Evolutionary conservation across 805 yeast species (phyloP), one percentile per base, ranked within the genome.

Genomic region (Clavispora phyllophila): DNA sequence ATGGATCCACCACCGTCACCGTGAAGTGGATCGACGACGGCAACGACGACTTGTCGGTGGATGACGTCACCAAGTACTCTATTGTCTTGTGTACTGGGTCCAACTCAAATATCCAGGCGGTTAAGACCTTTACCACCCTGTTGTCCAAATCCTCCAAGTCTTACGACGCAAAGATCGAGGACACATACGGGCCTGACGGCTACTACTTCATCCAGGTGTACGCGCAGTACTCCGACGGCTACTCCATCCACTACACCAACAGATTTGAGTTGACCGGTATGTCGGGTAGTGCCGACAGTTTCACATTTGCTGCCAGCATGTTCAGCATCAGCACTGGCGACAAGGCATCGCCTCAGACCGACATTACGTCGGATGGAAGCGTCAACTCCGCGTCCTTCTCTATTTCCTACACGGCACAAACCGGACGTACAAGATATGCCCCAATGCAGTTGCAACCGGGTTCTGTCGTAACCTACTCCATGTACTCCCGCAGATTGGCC

Each of bases 361-460:
- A 79, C 0, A 54, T 47, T 22, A 59, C 49, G 6, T 52, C 60
- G 2, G 50, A 50, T 7, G 42, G 46, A 6, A 12, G 62, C 10
- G 34, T 62, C 32, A 50, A 65, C 52, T 55, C 71, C 1, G 63
- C 60, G 10, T 81, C 88, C 2, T 84, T 83, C 60, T 58, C 82
- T 3, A 66, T 89, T 6, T 75, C 95, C 2, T 91, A 90, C 65
- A 76, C 87, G 3, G 49, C 54, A 53, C 98, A 91, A 66, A 83
- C 93, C 0, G 96, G 96, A 24, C 62, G 53, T 17, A 78, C 86
- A 9, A 76, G 90, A 54, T 87, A 66, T 62, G 97, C 98, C 1
- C 96, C 97, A 41, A 87, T 89, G 96, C 97, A 90, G 66, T 60
- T 72, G 45, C 96, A 88, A 64, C 97, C 99, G 5, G 86, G 83